phyloP scores from a whole-genome alignment of 805 yeast species.

The Candida silvatica region DNA sequence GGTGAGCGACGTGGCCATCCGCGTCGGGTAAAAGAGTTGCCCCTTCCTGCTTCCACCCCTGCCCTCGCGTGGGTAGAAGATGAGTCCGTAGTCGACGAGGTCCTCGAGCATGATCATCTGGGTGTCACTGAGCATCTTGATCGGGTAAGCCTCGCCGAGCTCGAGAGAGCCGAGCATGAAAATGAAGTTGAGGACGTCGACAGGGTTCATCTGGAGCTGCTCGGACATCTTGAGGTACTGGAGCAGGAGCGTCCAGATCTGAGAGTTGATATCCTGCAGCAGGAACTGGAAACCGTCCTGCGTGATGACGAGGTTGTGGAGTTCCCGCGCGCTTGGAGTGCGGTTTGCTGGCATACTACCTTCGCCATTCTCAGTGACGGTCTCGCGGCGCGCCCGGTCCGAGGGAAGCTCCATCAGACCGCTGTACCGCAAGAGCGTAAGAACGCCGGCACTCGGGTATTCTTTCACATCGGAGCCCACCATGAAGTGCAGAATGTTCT shows the following conservation, averaged over 20 bases:
- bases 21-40: conserved; percentile 76
- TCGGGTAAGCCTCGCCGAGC: conserved; percentile 77
- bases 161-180: conserved; percentile 91
- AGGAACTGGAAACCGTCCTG: conserved; percentile 91
- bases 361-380: conserved; percentile 10
- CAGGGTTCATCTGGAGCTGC: conserved; percentile 85
- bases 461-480: conserved; percentile 78
- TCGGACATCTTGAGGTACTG: conserved; percentile 85
- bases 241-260: conserved; percentile 84
- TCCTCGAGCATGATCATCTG: conserved; percentile 85
- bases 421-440: conserved; percentile 66
- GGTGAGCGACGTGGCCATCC: conserved; percentile 82
- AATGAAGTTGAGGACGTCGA: conserved; percentile 87
- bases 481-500: conserved; percentile 91
- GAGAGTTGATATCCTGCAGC: conserved; percentile 87
- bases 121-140: conserved; percentile 62
- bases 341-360: not conserved
- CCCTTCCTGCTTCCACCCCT: not conserved
- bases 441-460: conserved; percentile 74
- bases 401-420: conserved; percentile 74
- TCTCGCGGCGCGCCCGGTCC: conserved; percentile 22
- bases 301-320: conserved; percentile 56
- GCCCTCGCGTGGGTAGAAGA: conserved; percentile 41
- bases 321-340: conserved; percentile 10
- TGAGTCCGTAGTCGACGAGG: conserved; percentile 83